Evolutionary conservation across 805 yeast genomes (phyloP), one percentile per base, ranked within the genome.

Genomic region (Suhomyces emberorum): DNA sequence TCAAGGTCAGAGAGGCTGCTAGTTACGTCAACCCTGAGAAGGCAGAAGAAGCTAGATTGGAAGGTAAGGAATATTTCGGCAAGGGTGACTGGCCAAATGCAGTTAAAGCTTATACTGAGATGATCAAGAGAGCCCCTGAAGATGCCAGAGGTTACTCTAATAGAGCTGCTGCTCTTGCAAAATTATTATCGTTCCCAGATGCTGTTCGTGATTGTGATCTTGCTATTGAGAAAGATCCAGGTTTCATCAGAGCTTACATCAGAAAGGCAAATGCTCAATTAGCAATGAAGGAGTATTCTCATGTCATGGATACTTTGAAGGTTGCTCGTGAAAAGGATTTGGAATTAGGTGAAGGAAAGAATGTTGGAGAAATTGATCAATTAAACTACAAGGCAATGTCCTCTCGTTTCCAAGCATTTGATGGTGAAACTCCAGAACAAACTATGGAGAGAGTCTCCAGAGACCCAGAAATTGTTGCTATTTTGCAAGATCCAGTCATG

Each of bases 71-170:
- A 16, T 78, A 63, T 55, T 93, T 93, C 76, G 78, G 83, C 41
- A 83, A 85, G 50, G 93, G 87, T 33, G 96, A 91, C 63, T 91
- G 96, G 96, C 98, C 98, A 45, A 81, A 72, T 47, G 97, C 98
- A 15, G 96, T 93, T 29, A 84, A 85, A 61, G 84, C 95, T 4
- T 93, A 93, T 66, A 74, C 95, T 33, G 98, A 93, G 67, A 93
- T 93, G 89, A 73, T 91, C 52, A 87, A 88, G 68, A 84, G 99
- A 61, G 88, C 89, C n/a, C 99, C 99, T 39, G 79, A 79, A 38
- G 98, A 93, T 63, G 95, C 95, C 16, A 80, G 96, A 63, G 98
- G 97, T 39, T 93, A 88, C 64, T 88, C 95, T 23, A 93, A 93
- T 71, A 84, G 99, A 67, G 98, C 99, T 35, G 98, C 98, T 26